Base-by-base conservation (phyloP, 345 rosid genomes). In the Eucalyptus fibrosa region DNA sequence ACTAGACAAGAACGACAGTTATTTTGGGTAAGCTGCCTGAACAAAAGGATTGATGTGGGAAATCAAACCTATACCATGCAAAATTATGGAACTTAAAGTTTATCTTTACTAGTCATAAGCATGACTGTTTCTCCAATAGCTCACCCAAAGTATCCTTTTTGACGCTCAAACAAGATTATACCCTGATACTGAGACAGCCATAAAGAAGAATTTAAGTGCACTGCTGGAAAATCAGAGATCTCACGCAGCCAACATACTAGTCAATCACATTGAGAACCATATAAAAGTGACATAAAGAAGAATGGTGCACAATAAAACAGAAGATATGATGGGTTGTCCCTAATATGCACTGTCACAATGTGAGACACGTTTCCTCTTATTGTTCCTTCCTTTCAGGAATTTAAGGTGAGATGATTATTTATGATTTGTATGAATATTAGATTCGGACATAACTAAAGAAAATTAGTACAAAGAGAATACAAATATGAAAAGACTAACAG, bases 401-500 rank as follows among this genome's bases (percentile, higher is more conserved):
- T 37, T 77, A 44, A 77, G 28, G 85, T 23, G 30, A 40, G 47
- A 12, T 77, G 47, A 26, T 12, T 77, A 77, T 21, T 40, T 77
- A 77, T 77, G 47, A 77, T 21, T 40, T 40, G 85, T 37, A 77
- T 40, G 47, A 77, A 40, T 77, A 40, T 77, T 30, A 47, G 85
- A 40, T 40, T 37, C 16, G 30, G 56, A 90, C 85, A 87, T 10
- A 23, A 67, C 37, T 37, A 59, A 85, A 67, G 55, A 47, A 65
- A 47, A 77, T 23, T 24, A 89, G 60, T 40, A 50, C 50, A 50
- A 72, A 56, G 49, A 65, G 81, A 89, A 72, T 10, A 55, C 37
- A 88, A 37, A 59, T 60, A 89, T 67, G 53, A 55, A 26, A 86
- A 47, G 50, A 95, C 98, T 94, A 91, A 98, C 99, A 32, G 97